Percentiles rank a stretch among this genome's conserved stretches.
Conservation (phyloP, 2,329 filamentous ascomycete species). For the Aspergillus pseudoterreus region DNA sequence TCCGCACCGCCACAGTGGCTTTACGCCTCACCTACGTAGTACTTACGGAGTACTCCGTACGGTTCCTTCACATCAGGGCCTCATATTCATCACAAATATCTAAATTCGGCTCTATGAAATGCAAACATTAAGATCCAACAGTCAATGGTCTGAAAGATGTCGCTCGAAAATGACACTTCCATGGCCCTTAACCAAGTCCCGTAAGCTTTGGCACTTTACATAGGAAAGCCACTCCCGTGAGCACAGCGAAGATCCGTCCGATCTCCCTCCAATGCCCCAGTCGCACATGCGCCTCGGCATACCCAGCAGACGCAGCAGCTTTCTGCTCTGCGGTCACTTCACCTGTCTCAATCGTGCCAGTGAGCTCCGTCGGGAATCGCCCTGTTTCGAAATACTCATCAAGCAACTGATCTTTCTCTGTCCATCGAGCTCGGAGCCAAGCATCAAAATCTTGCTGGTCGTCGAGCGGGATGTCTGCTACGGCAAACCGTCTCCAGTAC, state of each 20-base stretch:
- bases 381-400: conserved; percentile 76
- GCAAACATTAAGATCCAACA: neutral
- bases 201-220: conserved; percentile 26
- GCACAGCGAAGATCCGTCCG: conserved; percentile 41
- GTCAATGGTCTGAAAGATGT: neutral
- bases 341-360: conserved; percentile 46
- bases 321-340: conserved; percentile 33
- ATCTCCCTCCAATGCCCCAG: conserved; percentile 43
- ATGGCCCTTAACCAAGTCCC: conserved; percentile 12
- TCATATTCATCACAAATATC: too few relatives aligned
- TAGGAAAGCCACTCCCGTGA: conserved; percentile 32
- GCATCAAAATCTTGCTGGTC: conserved; percentile 70
- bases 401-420: conserved; percentile 85
- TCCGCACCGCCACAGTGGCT: conserved; percentile 25
- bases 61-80: neutral
- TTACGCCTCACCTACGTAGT: neutral
- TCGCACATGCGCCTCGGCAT: conserved; percentile 42
- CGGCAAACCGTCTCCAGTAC: conserved; percentile 83
- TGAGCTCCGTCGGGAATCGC: conserved; percentile 70
- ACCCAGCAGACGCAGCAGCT: conserved; percentile 33
- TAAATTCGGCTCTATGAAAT: neutral
- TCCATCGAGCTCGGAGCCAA: conserved; percentile 85
- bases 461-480: conserved; percentile 77
- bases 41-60: too few relatives aligned
- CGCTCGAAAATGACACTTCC: neutral